Base-by-base conservation (phyloP, 441 rosid species). In the Rhodomyrtus psidioides region DNA sequence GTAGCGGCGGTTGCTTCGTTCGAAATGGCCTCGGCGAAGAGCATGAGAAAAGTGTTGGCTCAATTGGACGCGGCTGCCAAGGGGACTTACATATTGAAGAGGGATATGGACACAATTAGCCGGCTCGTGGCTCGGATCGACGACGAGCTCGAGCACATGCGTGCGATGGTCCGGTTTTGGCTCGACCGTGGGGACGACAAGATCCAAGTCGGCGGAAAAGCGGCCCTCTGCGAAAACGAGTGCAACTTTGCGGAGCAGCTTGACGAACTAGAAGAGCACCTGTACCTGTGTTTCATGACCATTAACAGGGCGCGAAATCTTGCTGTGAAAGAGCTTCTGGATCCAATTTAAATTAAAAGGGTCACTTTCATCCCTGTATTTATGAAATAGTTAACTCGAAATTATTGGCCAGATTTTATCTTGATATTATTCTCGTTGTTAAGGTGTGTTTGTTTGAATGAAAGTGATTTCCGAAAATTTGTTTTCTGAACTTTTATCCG, bases 201-300 rank as follows among this genome's bases (percentile, higher is more conserved):
- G 91, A 87, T 91, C 39, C 92, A 90, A 85, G 91, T 87, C 12
- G 87, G 91, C 12, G 89, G 87, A 34, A 94, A 91, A 88, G 94
- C 92, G 90, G 89, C 88, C 82, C 83, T 92, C 62, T 89, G 84
- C 54, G 88, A 88, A 76, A 92, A 90, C 30, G 93, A 92, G 83
- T 88, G 89, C n/a, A 88, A 90, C 88, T 92, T 95, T 10, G 60
- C 88, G 83, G 91, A 92, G 82, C 95, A 93, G 81, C 92, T 95
- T 28, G 96, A 95, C 84, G 98, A 94, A 81, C 89, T 93, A 10
- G 98, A 94, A 88, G 98, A 95, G 88, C 98, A 93, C 90, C 83
- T 96, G 84, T 93, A 95, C 88, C 86, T 94, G 89, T 94, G 97
- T 58, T 92, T 95, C 87, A 93, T 96, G 98, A 95, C 96, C 5